These are phyloP conservation scores for Lasiosphaeris hirsuta DNA, from an alignment of 495 filamentous ascomycete genomes.

Conservation along the genomic window DNA sequence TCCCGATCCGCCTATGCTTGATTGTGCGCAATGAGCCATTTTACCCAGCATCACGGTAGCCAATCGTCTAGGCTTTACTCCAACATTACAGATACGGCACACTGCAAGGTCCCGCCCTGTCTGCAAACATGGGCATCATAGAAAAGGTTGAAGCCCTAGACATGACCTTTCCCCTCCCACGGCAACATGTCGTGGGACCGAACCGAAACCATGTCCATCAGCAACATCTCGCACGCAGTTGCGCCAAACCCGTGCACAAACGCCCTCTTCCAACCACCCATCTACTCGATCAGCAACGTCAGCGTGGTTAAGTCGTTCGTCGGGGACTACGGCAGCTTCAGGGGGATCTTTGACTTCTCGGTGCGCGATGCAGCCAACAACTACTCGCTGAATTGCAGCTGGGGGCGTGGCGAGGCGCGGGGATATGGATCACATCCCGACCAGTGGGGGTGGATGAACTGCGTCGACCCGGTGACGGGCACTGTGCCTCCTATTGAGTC, in stretches of 20 bases:
- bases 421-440: not conserved
- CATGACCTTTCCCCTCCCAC: not conserved
- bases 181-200: not conserved
- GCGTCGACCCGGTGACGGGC: not conserved
- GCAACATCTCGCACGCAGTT: constrained; percentile 1
- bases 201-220: constrained; percentile 3
- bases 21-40: not conserved
- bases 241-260: constrained; percentile 2
- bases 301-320: not conserved
- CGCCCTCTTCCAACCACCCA: constrained; percentile 5
- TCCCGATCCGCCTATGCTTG: not conserved
- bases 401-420: not conserved
- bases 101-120: not conserved
- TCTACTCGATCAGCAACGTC: constrained; percentile 1
- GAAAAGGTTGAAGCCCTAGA: not conserved
- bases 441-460: constrained; percentile 1
- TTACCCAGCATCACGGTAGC: not conserved
- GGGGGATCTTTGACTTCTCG: not conserved
- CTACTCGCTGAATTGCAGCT: not conserved
- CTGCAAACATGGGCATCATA: not conserved
- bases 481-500: not conserved
- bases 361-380: not conserved
- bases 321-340: not conserved
- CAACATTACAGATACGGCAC: constrained; percentile 1
- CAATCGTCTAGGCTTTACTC: not conserved